Base-by-base conservation (phyloP, 768 basidiomycete genomes). In the Suillus subaureus region DNA sequence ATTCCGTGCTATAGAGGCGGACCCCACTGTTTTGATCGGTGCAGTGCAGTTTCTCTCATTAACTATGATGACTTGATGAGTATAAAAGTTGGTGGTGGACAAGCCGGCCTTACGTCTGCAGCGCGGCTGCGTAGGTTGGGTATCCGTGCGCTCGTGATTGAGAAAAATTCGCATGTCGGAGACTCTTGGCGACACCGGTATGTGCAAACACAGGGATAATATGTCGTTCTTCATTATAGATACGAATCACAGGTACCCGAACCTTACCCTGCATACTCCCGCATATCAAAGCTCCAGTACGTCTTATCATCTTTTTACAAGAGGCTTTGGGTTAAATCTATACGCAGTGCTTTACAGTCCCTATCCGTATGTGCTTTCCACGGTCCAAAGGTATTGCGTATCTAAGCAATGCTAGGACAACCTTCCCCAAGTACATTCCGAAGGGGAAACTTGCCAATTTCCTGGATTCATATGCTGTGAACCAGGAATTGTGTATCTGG, bases 401-500 rank as follows among this genome's bases (percentile, higher is more conserved):
- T 42, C 54, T 42, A 6, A 42, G 54, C 35, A n/a, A 55, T 33
- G 16, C 11, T n/a, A 55, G 54, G 5, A n/a, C 52, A 18, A 54
- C 9, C 56, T 26, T 35, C 39, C 56, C 35, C 8, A 37, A n/a
- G 6, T 23, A 9, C 31, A 42, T 31, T 58, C 35, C 57, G 31
- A 57, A 60, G n/a, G 31, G 57, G n/a, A 43, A 85, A 82, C 77
- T 89, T 33, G 87, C 83, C 3, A 83, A 84, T 66, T 89, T 84
- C 83, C 77, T 88, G 4, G 87, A 89, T 70, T 76, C 73, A 3
- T 89, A 88, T 69, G 86, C 83, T 0, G 78, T 83, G 16, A 70
- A 80, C 0, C 75, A 87, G 61, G 88, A 88, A 67, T 70, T 89
- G 28, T 82, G 86, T 66, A 81, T 86, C 16, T 88, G 87, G 88